Evolutionary conservation across 2,329 filamentous ascomycete species (phyloP).

Genomic region (Pseudonectria buxi): DNA sequence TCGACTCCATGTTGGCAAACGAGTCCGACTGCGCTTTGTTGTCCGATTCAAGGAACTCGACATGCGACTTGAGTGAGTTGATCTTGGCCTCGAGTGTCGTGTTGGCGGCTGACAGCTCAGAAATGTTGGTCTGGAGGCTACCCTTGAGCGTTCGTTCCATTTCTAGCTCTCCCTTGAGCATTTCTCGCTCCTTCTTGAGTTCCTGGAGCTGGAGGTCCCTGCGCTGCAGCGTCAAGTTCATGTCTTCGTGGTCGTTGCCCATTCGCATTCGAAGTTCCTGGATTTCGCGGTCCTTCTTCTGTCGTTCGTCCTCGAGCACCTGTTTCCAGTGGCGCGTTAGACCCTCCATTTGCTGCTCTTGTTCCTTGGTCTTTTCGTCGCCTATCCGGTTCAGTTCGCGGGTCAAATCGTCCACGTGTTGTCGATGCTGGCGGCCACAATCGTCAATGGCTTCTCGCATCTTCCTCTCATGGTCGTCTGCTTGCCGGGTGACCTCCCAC

Average conservation of each 20-base stretch:
- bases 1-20: slow-evolving; percentile 73
- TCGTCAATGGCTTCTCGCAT: slow-evolving; percentile 30
- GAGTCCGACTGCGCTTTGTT: slow-evolving; percentile 82
- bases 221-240: slow-evolving; percentile 39
- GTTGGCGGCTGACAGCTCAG: slow-evolving; percentile 54
- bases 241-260: slow-evolving; percentile 44
- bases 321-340: slow-evolving; percentile 55
- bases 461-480: slow-evolving; percentile 42
- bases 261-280: slow-evolving; percentile 53
- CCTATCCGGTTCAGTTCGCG: slow-evolving; percentile 39
- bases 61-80: slow-evolving; percentile 69
- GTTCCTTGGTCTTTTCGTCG: slow-evolving; percentile 46
- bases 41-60: slow-evolving; percentile 84
- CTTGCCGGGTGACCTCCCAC: slow-evolving; percentile 39
- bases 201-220: slow-evolving; percentile 51
- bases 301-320: slow-evolving; percentile 60
- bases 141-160: slow-evolving; percentile 59
- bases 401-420: slow-evolving; percentile 29
- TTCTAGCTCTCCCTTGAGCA: slow-evolving; percentile 44
- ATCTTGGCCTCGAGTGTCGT: slow-evolving; percentile 67
- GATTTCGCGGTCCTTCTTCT: slow-evolving; percentile 52
- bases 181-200: slow-evolving; percentile 37
- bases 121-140: slow-evolving; percentile 43
- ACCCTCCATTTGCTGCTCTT: slow-evolving; percentile 62
- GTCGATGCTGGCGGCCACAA: slow-evolving; percentile 28